Base-by-base conservation (phyloP, 2,329 filamentous ascomycete genomes). In the Verruconis gallopava region DNA sequence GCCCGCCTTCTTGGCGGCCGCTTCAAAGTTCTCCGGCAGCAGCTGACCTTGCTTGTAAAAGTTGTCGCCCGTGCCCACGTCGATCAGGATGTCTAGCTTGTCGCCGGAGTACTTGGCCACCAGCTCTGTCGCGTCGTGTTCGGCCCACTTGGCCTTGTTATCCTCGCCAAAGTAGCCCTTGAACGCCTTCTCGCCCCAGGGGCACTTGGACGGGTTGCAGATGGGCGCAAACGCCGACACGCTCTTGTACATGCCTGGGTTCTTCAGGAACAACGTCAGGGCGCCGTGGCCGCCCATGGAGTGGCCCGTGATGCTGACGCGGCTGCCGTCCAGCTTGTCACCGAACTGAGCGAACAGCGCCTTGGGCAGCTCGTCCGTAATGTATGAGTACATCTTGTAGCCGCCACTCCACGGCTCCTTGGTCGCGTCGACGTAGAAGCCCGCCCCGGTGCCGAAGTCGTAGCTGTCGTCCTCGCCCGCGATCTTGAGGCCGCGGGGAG, bases 281-380 rank as follows among this genome's bases (percentile, higher is more conserved):
- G 91, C 91, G 48, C 91, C 91, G 62, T 98, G 91, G 0, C 91
- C 91, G 50, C 91, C 91, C 91, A 98, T 98, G 53, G 80, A 88
- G 67, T 98, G 91, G 4, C 91, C 91, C 32, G 84, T 85, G 54
- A 98, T 91, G 61, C 79, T 81, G 43, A 95, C 77, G 32, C 80
- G 72, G 20, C 55, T 62, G 0, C 62, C 55, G 60, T 96, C 89
- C 21, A 98, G 68, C 55, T 76, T 71, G 21, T 73, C 56, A 37
- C 58, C 68, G 63, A 86, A 93, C 19, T 74, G 71, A 21, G 62
- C 61, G 61, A 88, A 93, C 18, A 96, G 72, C 1, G 78, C 68
- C 13, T 70, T 65, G 1, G 88, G 89, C n/a, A 98, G 77, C 64
- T 98, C 91, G 42, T 73, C 62, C n/a, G 81, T 79, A 50, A 98